Base-by-base conservation (phyloP, 2,329 filamentous ascomycete species). In the Rhexocercosporidium sp. region DNA sequence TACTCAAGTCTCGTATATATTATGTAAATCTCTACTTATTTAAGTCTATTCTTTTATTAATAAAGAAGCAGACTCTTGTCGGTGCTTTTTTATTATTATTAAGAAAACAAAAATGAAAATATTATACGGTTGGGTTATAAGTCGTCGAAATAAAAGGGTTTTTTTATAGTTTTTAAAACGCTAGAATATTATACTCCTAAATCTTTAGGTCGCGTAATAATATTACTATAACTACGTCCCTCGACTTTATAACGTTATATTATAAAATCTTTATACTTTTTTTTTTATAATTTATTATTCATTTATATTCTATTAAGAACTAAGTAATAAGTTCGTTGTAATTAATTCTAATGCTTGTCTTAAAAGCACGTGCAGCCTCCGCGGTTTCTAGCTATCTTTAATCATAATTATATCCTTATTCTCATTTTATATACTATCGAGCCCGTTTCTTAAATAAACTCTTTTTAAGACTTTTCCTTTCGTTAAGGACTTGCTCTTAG, bases 81-180 rank as follows among this genome's bases (percentile, higher is more conserved):
- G 54, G 54, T 59, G 25, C 27, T 39, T 59, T 27, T 59, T 27
- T 59, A 9, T 8, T 59, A 8, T 59, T 27, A 18, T 59, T 20
- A 5, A 18, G 31, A 27, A 59, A 59, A 9, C 63, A 72, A 8
- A 74, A 65, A 31, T 75, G 53, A 59, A 74, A 75, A 27, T 56
- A 47, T 59, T 65, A 29, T 66, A 69, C 66, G 18, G 68, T 69
- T 68, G 66, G 71, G 66, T 76, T 68, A 61, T 76, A 66, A 37
- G 70, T 76, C 3, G 73, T 74, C 11, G 62, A 66, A 31, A 49
- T 69, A 44, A 67, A 70, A 5, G 70, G 72, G 62, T 74, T 74
- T 51, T 68, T 63, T 71, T 61, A 75, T 54, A 61, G 72, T 62
- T 75, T 69, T 53, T 75, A 67, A 25, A 75, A 68, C 3, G 72